Evolutionary conservation across 495 filamentous ascomycete genomes (phyloP).

Genomic region (Penicillium atrosanguineum): DNA sequence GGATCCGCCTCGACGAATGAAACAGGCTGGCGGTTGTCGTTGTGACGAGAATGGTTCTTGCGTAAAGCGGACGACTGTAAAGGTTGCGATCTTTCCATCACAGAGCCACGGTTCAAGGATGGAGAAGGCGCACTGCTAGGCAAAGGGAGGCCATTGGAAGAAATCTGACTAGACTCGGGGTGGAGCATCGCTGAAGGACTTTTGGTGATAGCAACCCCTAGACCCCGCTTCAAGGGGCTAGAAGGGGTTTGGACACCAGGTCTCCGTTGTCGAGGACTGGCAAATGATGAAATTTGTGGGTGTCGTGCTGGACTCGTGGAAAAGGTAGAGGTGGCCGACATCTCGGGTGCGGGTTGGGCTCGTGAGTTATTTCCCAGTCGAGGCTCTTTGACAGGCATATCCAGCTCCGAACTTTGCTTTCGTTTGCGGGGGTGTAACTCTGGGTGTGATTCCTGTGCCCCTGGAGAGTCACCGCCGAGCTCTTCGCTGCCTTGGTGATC

Average conservation of each 20-base stretch:
- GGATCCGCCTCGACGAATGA: neutral
- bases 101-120: no score
- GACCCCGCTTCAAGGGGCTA: constrained; percentile 1
- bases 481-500: neutral
- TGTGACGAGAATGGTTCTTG: neutral
- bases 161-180: constrained; percentile 5
- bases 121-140: neutral
- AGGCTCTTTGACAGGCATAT: constrained; percentile 26
- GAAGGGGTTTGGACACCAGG: constrained; percentile 9
- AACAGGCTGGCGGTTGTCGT: neutral
- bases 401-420: constrained; percentile 22
- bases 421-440: constrained; percentile 22
- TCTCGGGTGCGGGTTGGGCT: neutral
- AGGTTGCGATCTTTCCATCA: constrained; percentile 7
- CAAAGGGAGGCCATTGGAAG: neutral
- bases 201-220: constrained; percentile 32
- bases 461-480: neutral
- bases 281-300: constrained; percentile 20
- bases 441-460: neutral
- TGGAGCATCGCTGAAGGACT: constrained; percentile 17
- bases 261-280: constrained; percentile 18
- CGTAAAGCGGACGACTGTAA: neutral
- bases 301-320: constrained; percentile 9
- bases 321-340: neutral
- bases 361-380: constrained; percentile 13